Evolutionary conservation across 1,284 basidiomycete genomes (phyloP).

Genomic region (Trichosporon sp.): DNA sequence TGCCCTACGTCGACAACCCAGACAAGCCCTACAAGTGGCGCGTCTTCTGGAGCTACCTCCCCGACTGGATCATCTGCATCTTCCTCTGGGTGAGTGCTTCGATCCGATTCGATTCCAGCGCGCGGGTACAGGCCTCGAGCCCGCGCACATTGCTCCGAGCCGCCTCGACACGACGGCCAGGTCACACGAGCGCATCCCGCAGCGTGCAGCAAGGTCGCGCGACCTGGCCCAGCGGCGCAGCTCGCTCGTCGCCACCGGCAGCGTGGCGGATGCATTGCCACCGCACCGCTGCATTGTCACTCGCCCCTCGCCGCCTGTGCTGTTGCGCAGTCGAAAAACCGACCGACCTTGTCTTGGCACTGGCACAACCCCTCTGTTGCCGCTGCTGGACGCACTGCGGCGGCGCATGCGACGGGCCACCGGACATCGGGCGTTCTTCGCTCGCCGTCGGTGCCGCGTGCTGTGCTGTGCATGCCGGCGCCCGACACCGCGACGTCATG

Average conservation of each 20-base stretch:
- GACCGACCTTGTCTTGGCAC: background rate
- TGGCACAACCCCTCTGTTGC: background rate
- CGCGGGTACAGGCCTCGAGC: background rate
- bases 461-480: too few relatives aligned
- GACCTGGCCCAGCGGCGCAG: background rate
- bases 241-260: background rate
- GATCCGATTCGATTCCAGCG: background rate
- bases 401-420: background rate
- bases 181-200: background rate
- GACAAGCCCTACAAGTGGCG: constrained; percentile 16
- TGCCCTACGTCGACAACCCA: background rate
- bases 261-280: background rate
- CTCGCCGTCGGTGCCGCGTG: too few relatives aligned
- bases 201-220: background rate
- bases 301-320: background rate
- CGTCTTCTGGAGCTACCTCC: constrained; percentile 42
- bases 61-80: constrained; percentile 48
- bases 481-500: too few relatives aligned
- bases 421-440: too few relatives aligned
- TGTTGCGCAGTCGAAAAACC: background rate
- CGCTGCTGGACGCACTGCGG: background rate
- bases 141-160: background rate
- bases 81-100: constrained; percentile 42
- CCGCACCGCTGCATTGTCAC: background rate
- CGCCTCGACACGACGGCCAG: too few relatives aligned